A percentile compares a stretch with the other conserved stretches of the same genome.
phyloP scores from a whole-genome alignment of 352 stramenopile species.

The Ophiocytium majus region DNA sequence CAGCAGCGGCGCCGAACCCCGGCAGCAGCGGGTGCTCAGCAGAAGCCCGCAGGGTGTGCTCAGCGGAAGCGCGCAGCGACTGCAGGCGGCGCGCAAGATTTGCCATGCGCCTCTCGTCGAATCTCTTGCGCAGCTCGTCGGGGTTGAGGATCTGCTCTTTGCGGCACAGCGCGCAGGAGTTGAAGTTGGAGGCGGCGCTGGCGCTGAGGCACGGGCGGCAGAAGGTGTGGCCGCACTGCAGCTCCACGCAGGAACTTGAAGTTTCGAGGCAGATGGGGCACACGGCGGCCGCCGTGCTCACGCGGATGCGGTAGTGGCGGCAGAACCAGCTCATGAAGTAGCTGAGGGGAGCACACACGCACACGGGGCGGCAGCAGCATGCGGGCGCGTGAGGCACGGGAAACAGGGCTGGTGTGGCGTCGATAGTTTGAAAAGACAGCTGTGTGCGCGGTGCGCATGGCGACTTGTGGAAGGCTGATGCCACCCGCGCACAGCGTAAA shows the following conservation, averaged over 20 bases:
- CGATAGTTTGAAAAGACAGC: too few relatives aligned
- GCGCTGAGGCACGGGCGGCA: constrained; percentile 45
- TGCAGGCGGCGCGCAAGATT: constrained; percentile 45
- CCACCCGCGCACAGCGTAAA: too few relatives aligned
- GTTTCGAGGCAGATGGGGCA: constrained; percentile 58
- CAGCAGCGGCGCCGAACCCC: neutral
- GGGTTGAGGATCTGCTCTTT: constrained; percentile 48
- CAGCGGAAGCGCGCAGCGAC: neutral
- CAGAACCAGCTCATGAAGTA: constrained; percentile 59
- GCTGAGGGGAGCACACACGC: neutral
- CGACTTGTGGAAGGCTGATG: too few relatives aligned
- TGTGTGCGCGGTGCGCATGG: too few relatives aligned
- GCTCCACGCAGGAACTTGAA: constrained; percentile 47
- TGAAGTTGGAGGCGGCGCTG: constrained; percentile 52
- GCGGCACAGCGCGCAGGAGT: constrained; percentile 54
- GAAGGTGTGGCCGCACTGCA: constrained; percentile 56
- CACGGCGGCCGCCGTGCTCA: constrained; percentile 23
- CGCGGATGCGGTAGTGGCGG: constrained; percentile 50
- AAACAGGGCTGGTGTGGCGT: too few relatives aligned
- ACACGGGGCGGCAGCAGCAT: too few relatives aligned
- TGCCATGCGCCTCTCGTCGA: constrained; percentile 51
- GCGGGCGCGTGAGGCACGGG: too few relatives aligned
- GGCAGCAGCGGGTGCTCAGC: neutral
- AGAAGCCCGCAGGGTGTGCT: neutral
- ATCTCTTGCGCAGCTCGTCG: constrained; percentile 46